Conservation (phyloP, 208 protist species). For the Leishmania braziliensis region DNA sequence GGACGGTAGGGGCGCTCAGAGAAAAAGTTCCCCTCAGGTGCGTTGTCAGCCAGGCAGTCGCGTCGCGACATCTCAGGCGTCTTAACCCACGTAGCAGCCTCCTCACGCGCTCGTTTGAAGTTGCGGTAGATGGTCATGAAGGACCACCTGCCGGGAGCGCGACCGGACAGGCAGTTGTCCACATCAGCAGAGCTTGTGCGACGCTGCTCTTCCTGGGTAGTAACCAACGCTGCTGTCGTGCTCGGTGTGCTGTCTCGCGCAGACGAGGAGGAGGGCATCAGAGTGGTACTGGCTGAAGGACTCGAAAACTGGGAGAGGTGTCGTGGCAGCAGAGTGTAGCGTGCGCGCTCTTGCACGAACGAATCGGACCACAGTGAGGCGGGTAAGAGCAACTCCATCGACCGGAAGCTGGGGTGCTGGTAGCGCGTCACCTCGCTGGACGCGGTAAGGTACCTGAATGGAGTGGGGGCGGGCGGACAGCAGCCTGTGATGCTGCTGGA, state of each 20-base stretch:
- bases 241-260: background rate
- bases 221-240: background rate
- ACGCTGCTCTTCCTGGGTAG: background rate
- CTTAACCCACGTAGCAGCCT: background rate
- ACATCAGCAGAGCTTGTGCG: background rate
- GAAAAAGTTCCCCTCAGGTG: background rate
- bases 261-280: background rate
- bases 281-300: background rate
- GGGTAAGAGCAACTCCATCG: constrained; percentile 26
- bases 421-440: constrained; percentile 7
- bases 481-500: background rate
- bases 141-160: constrained; percentile 1
- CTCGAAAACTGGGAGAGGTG: background rate
- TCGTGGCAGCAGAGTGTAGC: constrained; percentile 10
- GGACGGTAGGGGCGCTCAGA: background rate
- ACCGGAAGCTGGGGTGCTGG: constrained; percentile 16
- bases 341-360: constrained; percentile 23
- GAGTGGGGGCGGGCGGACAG: background rate
- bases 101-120: constrained; percentile 14
- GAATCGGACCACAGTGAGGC: constrained; percentile 32
- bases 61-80: background rate
- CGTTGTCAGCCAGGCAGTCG: background rate
- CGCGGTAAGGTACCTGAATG: background rate
- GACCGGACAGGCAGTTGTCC: background rate
- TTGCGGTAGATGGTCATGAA: constrained; percentile 19